Conservation (phyloP, 1,284 basidiomycete species). For the Pyrrhoderma noxium region DNA sequence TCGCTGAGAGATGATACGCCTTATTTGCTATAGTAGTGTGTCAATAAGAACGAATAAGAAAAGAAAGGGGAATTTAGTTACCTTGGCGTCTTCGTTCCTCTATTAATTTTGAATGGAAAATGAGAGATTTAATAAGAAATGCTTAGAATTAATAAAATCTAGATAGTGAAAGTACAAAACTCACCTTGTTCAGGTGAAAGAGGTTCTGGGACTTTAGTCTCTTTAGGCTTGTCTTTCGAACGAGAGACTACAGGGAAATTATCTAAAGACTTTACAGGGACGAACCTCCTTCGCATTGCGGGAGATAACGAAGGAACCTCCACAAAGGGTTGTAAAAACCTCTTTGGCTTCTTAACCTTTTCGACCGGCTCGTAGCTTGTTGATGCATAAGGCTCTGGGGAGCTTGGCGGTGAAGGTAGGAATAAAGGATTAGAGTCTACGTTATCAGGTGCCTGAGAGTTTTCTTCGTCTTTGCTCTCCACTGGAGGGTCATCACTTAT, state of each 20-base stretch:
- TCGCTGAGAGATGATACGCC: slow-evolving; percentile 38
- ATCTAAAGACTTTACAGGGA: no score
- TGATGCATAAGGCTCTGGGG: background rate
- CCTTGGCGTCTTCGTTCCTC: slow-evolving; percentile 1
- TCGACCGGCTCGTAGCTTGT: background rate
- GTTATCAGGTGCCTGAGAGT: no score
- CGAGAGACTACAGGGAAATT: no score
- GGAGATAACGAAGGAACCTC: slow-evolving; percentile 7
- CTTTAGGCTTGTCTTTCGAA: no score
- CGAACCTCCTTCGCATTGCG: background rate
- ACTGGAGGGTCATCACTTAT: no score
- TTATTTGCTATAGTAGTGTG: slow-evolving; percentile 28
- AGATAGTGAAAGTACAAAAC: no score
- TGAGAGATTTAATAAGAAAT: background rate
- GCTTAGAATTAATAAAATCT: background rate
- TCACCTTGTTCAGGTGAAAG: no score
- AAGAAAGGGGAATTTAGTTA: slow-evolving; percentile 19
- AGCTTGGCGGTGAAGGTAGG: slow-evolving; percentile 8
- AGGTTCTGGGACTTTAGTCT: no score
- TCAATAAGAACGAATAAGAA: background rate
- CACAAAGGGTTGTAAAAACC: background rate
- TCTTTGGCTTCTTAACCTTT: background rate
- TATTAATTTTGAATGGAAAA: background rate
- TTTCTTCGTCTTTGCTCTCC: no score
- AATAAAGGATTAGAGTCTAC: slow-evolving; percentile 14